Evolutionary conservation across 2,329 filamentous ascomycete genomes (phyloP).

Genomic region (Phyllosticta paracitricarpa): DNA sequence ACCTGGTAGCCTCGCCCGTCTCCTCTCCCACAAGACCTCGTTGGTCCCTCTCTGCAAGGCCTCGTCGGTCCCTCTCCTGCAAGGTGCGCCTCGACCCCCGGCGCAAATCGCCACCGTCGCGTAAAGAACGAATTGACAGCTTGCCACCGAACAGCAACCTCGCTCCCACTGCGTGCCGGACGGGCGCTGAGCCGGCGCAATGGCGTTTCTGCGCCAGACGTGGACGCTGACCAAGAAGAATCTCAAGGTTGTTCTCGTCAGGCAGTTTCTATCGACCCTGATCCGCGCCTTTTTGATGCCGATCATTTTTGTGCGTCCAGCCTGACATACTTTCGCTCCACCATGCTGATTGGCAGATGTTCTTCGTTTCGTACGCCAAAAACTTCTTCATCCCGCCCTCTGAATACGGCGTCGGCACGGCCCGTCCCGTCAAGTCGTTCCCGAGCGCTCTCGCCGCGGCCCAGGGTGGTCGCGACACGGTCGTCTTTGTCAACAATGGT

Average conservation of each 20-base stretch:
- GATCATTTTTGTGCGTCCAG: conserved; percentile 37
- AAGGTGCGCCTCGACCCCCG: no score
- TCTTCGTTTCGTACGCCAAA: conserved; percentile 55
- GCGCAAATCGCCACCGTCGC: not conserved
- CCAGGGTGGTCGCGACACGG: conserved; percentile 50
- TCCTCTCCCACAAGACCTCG: not conserved
- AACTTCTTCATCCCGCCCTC: conserved; percentile 76
- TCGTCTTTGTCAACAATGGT: conserved; percentile 73
- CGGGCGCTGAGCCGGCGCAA: conserved; percentile 7
- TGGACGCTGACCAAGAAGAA: conserved; percentile 50
- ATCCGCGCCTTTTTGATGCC: conserved; percentile 48
- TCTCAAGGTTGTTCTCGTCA: conserved; percentile 43
- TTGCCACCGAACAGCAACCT: not conserved
- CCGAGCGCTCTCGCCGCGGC: conserved; percentile 51
- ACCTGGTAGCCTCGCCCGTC: not conserved
- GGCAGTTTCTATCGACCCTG: conserved; percentile 44
- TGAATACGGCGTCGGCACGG: conserved; percentile 59
- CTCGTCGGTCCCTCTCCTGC: not conserved
- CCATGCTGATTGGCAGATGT: conserved; percentile 24
- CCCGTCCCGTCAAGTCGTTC: conserved; percentile 53
- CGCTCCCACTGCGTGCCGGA: not conserved
- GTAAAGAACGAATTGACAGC: not conserved
- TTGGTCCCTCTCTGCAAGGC: not conserved
- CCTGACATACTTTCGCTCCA: not conserved
- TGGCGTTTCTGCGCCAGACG: conserved; percentile 40